Base-by-base conservation (phyloP, 768 basidiomycete species). In the Psilocybe sp. region DNA sequence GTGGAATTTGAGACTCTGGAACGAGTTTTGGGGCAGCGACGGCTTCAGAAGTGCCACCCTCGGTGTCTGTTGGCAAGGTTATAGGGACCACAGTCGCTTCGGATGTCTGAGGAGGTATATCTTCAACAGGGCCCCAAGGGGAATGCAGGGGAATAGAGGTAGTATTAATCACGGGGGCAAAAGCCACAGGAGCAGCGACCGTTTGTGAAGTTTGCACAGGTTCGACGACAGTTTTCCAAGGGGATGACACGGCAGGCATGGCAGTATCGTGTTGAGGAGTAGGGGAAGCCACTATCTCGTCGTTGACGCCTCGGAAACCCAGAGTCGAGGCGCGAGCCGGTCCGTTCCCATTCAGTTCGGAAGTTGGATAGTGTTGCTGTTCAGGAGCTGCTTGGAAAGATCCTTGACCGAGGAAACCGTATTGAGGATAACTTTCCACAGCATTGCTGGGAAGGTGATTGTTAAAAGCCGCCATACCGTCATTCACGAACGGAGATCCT, bases 301-400 rank as follows among this genome's bases (percentile, higher is more conserved):
- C 12, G n/a, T 54, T 56, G 23, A 50, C 49, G 16, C 46, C 40
- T 20, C 36, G 51, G 36, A 57, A 57, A 28, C 23, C 23, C 7
- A 28, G 7, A 28, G 23, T 28, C 23, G 23, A 28, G 23, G 23
- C 7, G 7, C 23, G 23, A 28, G 7, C 42, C 10, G 49, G 37
- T 8, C 47, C 38, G 20, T 50, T 46, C 23, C 56, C 56, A 28
- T 11, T 54, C 40, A 46, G 40, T 4, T 46, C 42, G 19, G 53
- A 53, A 35, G 53, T n/a, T 34, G 44, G 40, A 37, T 54, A 56
- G 34, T 49, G 57, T 19, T 43, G 47, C 46, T 49, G 49, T n/a
- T 55, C 50, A 32, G 54, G 48, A 23, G 39, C 12, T 43, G 49
- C 53, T 32, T 53, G 53, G 51, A 54, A 54, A 33, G 54, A 41